Percentiles rank a stretch among this genome's conserved stretches.
phyloP scores from a whole-genome alignment of 2,329 filamentous ascomycete genomes.

The Talaromyces rugulosus region DNA sequence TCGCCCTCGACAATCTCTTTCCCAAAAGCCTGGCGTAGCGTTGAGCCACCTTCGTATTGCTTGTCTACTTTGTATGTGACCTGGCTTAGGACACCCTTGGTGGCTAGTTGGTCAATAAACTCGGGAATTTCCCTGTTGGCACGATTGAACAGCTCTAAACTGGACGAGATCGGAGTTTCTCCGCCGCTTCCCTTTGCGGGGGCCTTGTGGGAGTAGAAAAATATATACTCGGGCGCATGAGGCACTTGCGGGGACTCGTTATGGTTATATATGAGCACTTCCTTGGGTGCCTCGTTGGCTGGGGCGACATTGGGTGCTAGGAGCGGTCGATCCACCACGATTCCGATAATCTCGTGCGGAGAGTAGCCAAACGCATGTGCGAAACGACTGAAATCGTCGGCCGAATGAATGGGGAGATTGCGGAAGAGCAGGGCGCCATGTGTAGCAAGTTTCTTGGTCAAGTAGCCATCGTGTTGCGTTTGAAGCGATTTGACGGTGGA shows the following conservation, averaged over 20 bases:
- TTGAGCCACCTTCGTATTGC: slow-evolving; percentile 47
- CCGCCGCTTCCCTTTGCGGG: slow-evolving; percentile 22
- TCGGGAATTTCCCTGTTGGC: slow-evolving; percentile 45
- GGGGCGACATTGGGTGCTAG: slow-evolving; percentile 44
- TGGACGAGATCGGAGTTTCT: slow-evolving; percentile 48
- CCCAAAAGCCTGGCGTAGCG: slow-evolving; percentile 45
- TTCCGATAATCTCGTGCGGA: slow-evolving; percentile 50
- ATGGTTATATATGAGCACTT: slow-evolving; percentile 48
- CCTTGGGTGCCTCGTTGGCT: slow-evolving; percentile 47
- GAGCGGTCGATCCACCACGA: slow-evolving; percentile 44
- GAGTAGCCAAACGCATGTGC: slow-evolving; percentile 47
- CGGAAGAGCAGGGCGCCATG: slow-evolving; percentile 49
- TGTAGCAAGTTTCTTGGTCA: slow-evolving; percentile 40
- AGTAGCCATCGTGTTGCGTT: slow-evolving; percentile 20
- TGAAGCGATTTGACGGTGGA: slow-evolving; percentile 30
- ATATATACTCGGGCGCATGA: slow-evolving; percentile 50
- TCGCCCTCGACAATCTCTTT: slow-evolving; percentile 45
- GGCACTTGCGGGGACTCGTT: slow-evolving; percentile 51
- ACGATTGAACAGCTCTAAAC: slow-evolving; percentile 44
- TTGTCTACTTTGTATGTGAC: slow-evolving; percentile 40
- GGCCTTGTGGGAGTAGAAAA: slow-evolving; percentile 44
- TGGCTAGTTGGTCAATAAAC: slow-evolving; percentile 40
- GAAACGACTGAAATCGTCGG: slow-evolving; percentile 46
- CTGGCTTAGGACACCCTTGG: slow-evolving; percentile 32
- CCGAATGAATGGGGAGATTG: slow-evolving; percentile 42